Conservation (phyloP, 345 rosid species). For the Citrus cavaleriei region DNA sequence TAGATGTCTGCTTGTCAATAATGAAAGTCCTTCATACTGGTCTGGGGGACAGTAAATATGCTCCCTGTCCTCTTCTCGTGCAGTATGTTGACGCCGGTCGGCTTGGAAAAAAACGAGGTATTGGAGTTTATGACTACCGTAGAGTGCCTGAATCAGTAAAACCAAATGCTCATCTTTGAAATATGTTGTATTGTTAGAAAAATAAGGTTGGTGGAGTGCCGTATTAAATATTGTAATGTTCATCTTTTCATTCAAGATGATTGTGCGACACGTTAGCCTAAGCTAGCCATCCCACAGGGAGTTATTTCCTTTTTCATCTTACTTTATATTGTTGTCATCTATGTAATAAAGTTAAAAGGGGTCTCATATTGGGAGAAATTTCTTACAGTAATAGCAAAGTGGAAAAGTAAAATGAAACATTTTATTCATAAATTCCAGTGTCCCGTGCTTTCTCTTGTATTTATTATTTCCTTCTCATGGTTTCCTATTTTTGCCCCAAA, state of each 20-base stretch:
- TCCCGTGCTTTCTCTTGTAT: neutral
- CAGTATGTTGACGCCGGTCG: constrained; percentile 88
- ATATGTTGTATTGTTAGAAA: neutral
- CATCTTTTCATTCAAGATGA: neutral
- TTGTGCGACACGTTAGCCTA: neutral
- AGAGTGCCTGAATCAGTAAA: constrained; percentile 21
- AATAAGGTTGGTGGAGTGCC: neutral
- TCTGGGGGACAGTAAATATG: constrained; percentile 61
- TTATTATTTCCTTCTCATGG: neutral
- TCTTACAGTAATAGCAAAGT: neutral
- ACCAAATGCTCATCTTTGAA: constrained; percentile 49
- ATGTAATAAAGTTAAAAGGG: neutral
- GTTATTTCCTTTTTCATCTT: too few relatives aligned
- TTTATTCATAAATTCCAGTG: neutral
- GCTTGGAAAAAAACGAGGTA: constrained; percentile 67
- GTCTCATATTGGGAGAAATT: neutral
- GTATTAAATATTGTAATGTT: neutral
- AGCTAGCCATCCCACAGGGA: neutral
- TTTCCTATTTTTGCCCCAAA: neutral
- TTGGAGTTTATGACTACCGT: constrained; percentile 73
- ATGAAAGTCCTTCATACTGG: constrained; percentile 75
- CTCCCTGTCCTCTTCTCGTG: constrained; percentile 82
- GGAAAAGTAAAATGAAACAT: neutral
- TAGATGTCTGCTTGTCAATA: constrained; percentile 76
- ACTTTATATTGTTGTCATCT: neutral